Conservation (phyloP, 163 green algal species). For the Scenedesmus sp. region DNA sequence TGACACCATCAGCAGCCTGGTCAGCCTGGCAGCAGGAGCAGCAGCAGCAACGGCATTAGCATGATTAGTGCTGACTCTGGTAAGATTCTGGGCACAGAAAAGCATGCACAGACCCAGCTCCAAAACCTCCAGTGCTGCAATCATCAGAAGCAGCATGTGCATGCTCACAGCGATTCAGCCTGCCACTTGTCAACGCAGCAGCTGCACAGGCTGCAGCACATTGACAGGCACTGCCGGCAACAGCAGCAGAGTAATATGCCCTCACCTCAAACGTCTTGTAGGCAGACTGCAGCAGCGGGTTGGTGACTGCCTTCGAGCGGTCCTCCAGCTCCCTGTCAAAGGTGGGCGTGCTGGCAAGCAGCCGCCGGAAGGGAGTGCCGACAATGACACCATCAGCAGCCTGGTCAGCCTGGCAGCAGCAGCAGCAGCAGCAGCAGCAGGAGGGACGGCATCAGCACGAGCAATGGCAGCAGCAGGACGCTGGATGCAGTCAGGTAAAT, state of each 20-base stretch:
- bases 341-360: background rate
- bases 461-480: background rate
- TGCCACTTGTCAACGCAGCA: background rate
- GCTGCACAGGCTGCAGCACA: background rate
- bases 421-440: conserved; percentile 24
- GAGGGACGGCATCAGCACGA: background rate
- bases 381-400: background rate
- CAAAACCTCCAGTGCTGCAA: no score
- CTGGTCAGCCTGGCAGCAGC: background rate
- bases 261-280: background rate
- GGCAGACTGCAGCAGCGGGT: background rate
- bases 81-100: background rate
- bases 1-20: background rate
- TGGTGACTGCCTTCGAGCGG: background rate
- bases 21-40: background rate
- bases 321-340: background rate
- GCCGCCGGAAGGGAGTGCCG: background rate
- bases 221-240: background rate
- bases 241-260: background rate
- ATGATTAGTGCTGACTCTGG: no score
- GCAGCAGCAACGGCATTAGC: background rate
- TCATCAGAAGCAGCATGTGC: no score
- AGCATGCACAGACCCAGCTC: background rate
- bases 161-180: no score
- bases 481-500: no score